A percentile compares a stretch with the other conserved stretches of the same genome.
These are phyloP conservation scores for Cercospora zeina DNA, from an alignment of 2,329 filamentous ascomycete genomes.

Conservation along the genomic window DNA sequence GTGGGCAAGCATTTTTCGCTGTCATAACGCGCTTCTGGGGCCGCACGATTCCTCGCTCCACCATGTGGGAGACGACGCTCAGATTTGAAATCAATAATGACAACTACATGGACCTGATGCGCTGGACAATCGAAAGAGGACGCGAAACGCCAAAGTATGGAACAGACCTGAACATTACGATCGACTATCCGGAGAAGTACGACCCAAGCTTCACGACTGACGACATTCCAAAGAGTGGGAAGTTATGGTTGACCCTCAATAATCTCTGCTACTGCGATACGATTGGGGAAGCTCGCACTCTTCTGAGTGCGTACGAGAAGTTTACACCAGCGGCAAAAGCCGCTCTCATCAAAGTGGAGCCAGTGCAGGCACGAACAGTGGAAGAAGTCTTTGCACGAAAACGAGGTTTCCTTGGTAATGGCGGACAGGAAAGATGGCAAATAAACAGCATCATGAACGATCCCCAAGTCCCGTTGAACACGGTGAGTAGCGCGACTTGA, in stretches of 20 bases:
- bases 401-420: background rate
- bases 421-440: background rate
- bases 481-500: background rate
- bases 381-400: background rate
- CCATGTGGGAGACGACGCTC: background rate
- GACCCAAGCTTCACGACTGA: background rate
- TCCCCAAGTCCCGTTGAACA: background rate
- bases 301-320: background rate
- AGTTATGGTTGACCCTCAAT: background rate
- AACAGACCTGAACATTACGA: background rate
- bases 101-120: background rate
- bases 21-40: background rate
- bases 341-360: background rate
- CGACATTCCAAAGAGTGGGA: background rate
- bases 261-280: slow-evolving; percentile 1
- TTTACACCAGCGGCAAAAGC: background rate
- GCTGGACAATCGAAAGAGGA: background rate
- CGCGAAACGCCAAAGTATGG: background rate
- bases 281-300: background rate
- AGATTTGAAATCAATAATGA: background rate
- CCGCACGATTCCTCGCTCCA: background rate
- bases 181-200: background rate
- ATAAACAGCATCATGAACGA: background rate
- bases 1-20: background rate
- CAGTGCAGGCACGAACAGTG: background rate